Evolutionary conservation across 208 protist genomes (phyloP).

Genomic region (Trypanosoma conorhini): DNA sequence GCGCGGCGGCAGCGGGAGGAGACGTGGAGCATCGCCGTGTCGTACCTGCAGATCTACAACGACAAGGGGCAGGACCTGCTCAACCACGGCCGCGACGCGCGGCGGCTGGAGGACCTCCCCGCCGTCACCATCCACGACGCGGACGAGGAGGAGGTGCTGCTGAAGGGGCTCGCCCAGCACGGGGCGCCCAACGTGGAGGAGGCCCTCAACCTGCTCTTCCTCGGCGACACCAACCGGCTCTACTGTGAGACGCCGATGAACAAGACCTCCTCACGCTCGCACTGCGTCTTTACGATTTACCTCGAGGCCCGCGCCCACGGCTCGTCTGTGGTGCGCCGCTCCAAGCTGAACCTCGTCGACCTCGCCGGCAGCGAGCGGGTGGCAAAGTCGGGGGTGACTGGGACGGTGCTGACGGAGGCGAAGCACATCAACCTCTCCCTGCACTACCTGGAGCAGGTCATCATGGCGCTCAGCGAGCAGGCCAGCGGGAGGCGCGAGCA

Average conservation of each 20-base stretch:
- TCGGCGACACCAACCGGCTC: constrained; percentile 86
- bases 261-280: constrained; percentile 90
- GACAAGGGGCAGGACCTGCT: constrained; percentile 91
- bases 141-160: constrained; percentile 55
- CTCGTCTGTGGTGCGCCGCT: constrained; percentile 56
- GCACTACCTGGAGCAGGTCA: constrained; percentile 88
- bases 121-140: constrained; percentile 64
- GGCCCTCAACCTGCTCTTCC: constrained; percentile 82
- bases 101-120: constrained; percentile 68
- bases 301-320: constrained; percentile 56
- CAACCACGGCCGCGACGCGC: constrained; percentile 88
- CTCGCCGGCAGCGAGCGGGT: constrained; percentile 93
- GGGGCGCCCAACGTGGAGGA: constrained; percentile 64
- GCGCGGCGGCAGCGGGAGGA: constrained; percentile 30
- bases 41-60: constrained; percentile 93
- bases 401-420: constrained; percentile 68
- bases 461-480: constrained; percentile 84
- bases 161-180: constrained; percentile 73
- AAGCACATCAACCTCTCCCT: constrained; percentile 94
- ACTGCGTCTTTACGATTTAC: constrained; percentile 91
- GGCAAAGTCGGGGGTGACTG: constrained; percentile 80
- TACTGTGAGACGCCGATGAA: constrained; percentile 94
- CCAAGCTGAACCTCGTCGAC: constrained; percentile 91
- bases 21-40: constrained; percentile 53
- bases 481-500: constrained; percentile 81